These are phyloP conservation scores for Chytriomyces sp. DNA, from an alignment of 192 early-diverging fungal genomes.

Conservation along the genomic window DNA sequence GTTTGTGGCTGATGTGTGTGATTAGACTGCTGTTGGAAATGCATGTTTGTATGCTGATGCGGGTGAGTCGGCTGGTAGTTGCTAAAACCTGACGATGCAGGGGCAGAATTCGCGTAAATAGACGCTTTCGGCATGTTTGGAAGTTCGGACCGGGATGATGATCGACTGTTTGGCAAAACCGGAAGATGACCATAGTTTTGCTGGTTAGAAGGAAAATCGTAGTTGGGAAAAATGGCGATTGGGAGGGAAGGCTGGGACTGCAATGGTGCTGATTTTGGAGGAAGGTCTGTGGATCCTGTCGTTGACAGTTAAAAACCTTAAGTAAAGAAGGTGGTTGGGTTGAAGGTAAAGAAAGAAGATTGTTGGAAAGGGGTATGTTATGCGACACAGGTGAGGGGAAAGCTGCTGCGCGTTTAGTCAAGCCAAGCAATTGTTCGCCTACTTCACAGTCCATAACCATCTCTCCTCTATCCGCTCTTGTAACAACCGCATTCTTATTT, in stretches of 20 bases:
- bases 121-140: not conserved
- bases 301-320: too few relatives aligned
- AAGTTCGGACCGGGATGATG: not conserved
- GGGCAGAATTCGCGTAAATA: conserved; percentile 22
- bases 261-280: conserved; percentile 6
- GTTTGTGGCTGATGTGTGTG: conserved; percentile 6
- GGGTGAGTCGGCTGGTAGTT: not conserved
- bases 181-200: not conserved
- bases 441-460: too few relatives aligned
- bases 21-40: not conserved
- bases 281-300: too few relatives aligned
- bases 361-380: too few relatives aligned
- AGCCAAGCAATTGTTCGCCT: too few relatives aligned
- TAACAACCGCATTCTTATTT: too few relatives aligned
- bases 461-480: too few relatives aligned
- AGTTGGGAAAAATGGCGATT: not conserved
- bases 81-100: conserved; percentile 16
- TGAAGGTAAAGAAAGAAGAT: too few relatives aligned
- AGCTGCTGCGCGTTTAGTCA: too few relatives aligned
- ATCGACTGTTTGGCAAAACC: not conserved
- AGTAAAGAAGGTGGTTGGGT: too few relatives aligned
- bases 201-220: not conserved
- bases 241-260: not conserved
- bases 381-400: too few relatives aligned
- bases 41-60: not conserved